Evolutionary conservation across 352 stramenopile genomes (phyloP), one percentile per base, ranked within the genome.

Genomic region (Pythium phragmitis): DNA sequence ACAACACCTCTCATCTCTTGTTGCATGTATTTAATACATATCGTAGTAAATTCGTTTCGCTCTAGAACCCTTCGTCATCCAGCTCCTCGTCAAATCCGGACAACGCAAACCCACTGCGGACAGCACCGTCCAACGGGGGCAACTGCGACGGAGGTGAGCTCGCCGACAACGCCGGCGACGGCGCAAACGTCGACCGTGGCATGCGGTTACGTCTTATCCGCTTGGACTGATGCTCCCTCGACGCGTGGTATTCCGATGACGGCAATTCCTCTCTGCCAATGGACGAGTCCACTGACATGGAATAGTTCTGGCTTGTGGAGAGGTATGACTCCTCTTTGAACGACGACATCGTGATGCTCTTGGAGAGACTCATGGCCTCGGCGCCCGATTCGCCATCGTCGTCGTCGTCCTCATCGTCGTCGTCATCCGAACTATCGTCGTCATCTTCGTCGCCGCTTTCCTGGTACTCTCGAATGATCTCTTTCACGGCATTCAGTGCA

Each of bases 131-230:
- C n/a, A 91, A 60, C 1, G 78, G 82, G 12, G 82, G 82, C 53
- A 91, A 54, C 56, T 77, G 75, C 9, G 82, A 91, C 37, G 82
- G 80, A 14, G 82, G 82, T 34, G 82, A 91, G 46, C 82, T 89
- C 16, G 74, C 77, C 3, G 82, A 91, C 11, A 91, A 65, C 52
- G 80, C 80, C 21, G 82, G 82, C 6, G 82, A 91, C 16, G 82
- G 80, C 14, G 79, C 76, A 28, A 91, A 91, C 62, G 57, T 48
- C 17, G 67, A 60, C 3, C 67, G 67, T 23, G 67, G 58, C 23
- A 45, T 39, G 28, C 41, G 39, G 26, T n/a, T 71, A 34, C 60
- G 53, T 47, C 65, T 72, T 67, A 63, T 71, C 47, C 65, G 51
- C 41, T 52, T 46, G 11, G 12, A 17, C 41, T 26, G 53, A 14